A percentile compares a stretch with the other conserved stretches of the same genome.
Conservation (phyloP, 352 stramenopile genomes). For the Globisporangium canariense region DNA sequence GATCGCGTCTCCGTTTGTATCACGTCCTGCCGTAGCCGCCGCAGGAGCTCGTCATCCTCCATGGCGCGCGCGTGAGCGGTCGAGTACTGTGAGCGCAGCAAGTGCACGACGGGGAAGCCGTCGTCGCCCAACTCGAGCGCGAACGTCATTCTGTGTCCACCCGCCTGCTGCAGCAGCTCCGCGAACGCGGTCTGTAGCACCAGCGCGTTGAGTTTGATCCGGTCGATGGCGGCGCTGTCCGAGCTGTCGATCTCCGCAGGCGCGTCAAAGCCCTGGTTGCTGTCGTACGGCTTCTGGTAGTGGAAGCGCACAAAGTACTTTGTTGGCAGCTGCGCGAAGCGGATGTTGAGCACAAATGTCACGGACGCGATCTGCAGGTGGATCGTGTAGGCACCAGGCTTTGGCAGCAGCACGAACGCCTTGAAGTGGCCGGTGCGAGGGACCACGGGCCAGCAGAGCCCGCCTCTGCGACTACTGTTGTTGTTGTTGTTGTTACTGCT, state of each 20-base stretch:
- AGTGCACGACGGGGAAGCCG: constrained; percentile 42
- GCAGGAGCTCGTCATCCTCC: constrained; percentile 50
- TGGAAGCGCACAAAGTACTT: constrained; percentile 55
- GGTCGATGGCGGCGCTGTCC: constrained; percentile 42
- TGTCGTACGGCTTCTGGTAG: constrained; percentile 60
- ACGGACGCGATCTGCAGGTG: constrained; percentile 18
- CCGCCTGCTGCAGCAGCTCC: constrained; percentile 46
- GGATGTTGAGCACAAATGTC: constrained; percentile 28
- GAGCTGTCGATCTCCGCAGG: constrained; percentile 50
- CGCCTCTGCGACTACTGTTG: not conserved
- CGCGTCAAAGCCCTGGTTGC: constrained; percentile 51
- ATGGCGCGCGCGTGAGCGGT: constrained; percentile 36
- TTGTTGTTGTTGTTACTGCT: not conserved
- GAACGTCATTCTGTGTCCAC: constrained; percentile 42
- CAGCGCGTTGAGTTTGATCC: constrained; percentile 51
- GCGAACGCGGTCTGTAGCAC: constrained; percentile 57
- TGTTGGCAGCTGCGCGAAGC: constrained; percentile 28
- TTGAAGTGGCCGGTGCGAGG: constrained; percentile 45
- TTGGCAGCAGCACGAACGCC: constrained; percentile 55
- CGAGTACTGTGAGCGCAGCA: constrained; percentile 50
- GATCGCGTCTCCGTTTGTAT: constrained; percentile 17
- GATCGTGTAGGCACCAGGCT: constrained; percentile 32
- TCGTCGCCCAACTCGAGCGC: constrained; percentile 47
- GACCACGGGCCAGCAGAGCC: constrained; percentile 47
- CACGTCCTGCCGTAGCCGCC: constrained; percentile 49